Evolutionary conservation across 345 rosid species (phyloP).

Genomic region (Corchorus capsularis): DNA sequence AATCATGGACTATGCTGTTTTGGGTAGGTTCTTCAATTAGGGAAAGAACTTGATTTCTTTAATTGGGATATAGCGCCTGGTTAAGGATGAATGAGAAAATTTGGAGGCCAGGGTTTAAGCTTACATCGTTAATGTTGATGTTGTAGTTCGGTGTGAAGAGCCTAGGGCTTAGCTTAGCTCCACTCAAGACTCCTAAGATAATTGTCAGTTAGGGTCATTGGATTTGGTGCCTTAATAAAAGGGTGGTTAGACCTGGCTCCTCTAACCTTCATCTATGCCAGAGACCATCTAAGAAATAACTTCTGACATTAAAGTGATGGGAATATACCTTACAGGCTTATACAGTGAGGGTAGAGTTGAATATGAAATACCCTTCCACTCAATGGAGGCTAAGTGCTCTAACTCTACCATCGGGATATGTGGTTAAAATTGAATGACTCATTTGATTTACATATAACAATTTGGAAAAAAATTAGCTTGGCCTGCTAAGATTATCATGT

Average conservation of each 20-base stretch:
- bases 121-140: not conserved
- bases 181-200: not conserved
- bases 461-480: conserved; percentile 6
- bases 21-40: not conserved
- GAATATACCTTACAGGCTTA: not conserved
- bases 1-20: not conserved
- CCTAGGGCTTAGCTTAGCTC: not conserved
- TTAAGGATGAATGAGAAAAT: not conserved
- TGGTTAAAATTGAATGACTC: not conserved
- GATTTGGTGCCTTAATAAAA: not conserved
- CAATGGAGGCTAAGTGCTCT: not conserved
- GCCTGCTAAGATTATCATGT: not conserved
- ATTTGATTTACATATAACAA: not conserved
- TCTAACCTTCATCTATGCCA: not conserved
- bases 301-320: not conserved
- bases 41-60: not conserved
- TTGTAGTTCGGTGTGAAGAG: not conserved
- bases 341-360: not conserved
- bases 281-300: not conserved
- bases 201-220: not conserved
- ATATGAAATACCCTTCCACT: not conserved
- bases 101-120: not conserved
- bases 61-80: not conserved
- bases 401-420: not conserved
- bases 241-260: not conserved